Percentiles rank a stretch among this genome's conserved stretches.
Evolutionary conservation across 768 basidiomycete genomes (phyloP).

Genomic region (Leucosporidium yakuticum): DNA sequence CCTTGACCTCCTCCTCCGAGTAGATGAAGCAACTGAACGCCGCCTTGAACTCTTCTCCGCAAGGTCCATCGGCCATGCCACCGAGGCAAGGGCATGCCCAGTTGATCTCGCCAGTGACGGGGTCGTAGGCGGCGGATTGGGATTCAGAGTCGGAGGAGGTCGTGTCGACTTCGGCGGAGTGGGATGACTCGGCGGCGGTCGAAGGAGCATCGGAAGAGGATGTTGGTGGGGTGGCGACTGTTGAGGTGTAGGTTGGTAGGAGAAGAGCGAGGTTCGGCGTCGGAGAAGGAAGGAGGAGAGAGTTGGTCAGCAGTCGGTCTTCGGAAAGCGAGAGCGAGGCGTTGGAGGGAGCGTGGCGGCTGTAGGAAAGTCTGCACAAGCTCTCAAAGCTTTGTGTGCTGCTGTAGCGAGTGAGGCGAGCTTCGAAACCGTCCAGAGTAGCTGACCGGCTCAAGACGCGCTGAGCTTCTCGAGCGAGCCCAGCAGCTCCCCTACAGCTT

Average conservation of each 20-base stretch:
- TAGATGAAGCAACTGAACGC: slow-evolving; percentile 96
- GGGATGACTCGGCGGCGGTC: slow-evolving; percentile 4
- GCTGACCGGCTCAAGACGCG: too few species aligned
- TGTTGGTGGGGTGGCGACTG: neutral
- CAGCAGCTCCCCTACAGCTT: too few species aligned
- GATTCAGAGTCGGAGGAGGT: neutral
- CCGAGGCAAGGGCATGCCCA: slow-evolving; percentile 99
- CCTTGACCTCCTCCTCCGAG: slow-evolving; percentile 92
- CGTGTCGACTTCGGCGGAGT: slow-evolving; percentile 3
- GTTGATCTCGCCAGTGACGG: slow-evolving; percentile 97
- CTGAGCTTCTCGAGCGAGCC: too few species aligned
- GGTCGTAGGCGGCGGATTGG: slow-evolving; percentile 68
- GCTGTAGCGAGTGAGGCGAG: too few species aligned
- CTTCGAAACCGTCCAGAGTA: too few species aligned
- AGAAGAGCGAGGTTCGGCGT: too few species aligned
- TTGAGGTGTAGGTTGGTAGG: neutral
- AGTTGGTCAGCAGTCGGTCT: too few species aligned
- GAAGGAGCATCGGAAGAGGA: neutral
- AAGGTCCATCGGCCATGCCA: slow-evolving; percentile 97
- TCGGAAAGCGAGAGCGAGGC: too few species aligned
- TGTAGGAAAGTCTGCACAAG: too few species aligned
- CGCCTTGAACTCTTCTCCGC: slow-evolving; percentile 83
- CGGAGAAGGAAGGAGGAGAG: too few species aligned
- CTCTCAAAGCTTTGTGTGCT: too few species aligned
- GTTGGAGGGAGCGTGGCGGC: too few species aligned